Conservation (phyloP, 495 filamentous ascomycete species). For the Neurospora sp. region DNA sequence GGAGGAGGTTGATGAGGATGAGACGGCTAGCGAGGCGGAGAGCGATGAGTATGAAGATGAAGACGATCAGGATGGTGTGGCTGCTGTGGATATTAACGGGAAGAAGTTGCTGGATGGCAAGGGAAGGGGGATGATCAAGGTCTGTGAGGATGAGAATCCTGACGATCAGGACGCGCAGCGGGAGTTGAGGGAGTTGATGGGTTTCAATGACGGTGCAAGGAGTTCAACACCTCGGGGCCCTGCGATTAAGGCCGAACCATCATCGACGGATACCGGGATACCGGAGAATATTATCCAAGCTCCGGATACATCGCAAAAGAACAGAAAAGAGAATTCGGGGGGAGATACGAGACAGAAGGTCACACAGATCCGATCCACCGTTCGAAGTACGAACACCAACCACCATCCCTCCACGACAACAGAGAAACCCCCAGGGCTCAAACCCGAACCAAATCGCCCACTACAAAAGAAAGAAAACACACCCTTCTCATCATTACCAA, state of each 20-base stretch:
- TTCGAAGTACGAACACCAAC: background rate
- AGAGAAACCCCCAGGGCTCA: background rate
- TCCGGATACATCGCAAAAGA: background rate
- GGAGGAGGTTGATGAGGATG: conserved; percentile 27
- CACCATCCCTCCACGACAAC: background rate
- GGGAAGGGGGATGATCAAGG: conserved; percentile 52
- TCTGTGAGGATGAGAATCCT: conserved; percentile 61
- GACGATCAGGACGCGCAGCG: conserved; percentile 47
- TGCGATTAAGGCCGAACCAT: background rate
- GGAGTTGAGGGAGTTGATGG: conserved; percentile 50
- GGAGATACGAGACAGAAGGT: background rate
- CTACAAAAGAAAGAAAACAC: background rate
- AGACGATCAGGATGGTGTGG: conserved; percentile 16
- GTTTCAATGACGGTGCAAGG: conserved; percentile 2
- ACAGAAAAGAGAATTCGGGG: background rate
- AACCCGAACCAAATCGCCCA: background rate
- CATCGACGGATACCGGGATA: background rate
- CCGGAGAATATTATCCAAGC: background rate
- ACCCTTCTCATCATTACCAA: background rate
- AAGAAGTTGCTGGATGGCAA: conserved; percentile 48
- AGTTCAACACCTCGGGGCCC: background rate
- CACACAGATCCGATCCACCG: background rate
- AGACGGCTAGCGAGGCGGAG: conserved; percentile 26
- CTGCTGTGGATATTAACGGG: conserved; percentile 48
- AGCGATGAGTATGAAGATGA: conserved; percentile 33